phyloP scores from a whole-genome alignment of 441 rosid genomes.

The Pelargonium australe region DNA sequence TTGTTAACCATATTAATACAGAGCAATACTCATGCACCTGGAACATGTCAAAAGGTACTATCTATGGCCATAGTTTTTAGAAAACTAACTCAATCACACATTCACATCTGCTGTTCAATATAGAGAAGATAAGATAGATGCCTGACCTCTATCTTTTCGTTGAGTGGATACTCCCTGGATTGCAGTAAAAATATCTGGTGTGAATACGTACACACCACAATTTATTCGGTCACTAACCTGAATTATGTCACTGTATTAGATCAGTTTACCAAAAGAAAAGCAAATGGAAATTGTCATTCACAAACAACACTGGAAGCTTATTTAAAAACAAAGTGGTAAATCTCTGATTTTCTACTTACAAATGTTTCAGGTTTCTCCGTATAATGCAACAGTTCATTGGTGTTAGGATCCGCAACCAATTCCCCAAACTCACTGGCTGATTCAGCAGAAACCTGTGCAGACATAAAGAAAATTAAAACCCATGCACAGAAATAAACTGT shows the following conservation, averaged over 20 bases:
- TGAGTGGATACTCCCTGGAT: constrained; percentile 57
- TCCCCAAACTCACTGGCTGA: constrained; percentile 82
- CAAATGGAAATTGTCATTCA: not conserved
- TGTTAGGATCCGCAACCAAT: constrained; percentile 70
- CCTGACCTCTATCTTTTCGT: constrained; percentile 61
- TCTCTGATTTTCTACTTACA: constrained; percentile 34
- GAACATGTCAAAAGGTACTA: no score
- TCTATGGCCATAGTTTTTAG: no score
- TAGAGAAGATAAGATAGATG: not conserved
- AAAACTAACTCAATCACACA: no score
- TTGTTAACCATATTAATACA: no score
- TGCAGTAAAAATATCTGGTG: constrained; percentile 60
- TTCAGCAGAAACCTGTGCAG: constrained; percentile 75
- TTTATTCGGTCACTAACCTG: constrained; percentile 87
- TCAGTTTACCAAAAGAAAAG: not conserved
- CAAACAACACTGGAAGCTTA: no score
- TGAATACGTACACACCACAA: constrained; percentile 83
- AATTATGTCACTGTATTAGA: constrained; percentile 10
- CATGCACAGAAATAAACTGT: not conserved
- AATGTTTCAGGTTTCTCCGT: constrained; percentile 92
- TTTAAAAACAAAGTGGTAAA: not conserved
- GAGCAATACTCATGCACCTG: no score
- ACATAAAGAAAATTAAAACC: not conserved
- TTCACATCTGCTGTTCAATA: no score
- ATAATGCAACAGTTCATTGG: constrained; percentile 77